phyloP scores from a whole-genome alignment of 148 eudicot genomes.

The Amaranthus palmeri region DNA sequence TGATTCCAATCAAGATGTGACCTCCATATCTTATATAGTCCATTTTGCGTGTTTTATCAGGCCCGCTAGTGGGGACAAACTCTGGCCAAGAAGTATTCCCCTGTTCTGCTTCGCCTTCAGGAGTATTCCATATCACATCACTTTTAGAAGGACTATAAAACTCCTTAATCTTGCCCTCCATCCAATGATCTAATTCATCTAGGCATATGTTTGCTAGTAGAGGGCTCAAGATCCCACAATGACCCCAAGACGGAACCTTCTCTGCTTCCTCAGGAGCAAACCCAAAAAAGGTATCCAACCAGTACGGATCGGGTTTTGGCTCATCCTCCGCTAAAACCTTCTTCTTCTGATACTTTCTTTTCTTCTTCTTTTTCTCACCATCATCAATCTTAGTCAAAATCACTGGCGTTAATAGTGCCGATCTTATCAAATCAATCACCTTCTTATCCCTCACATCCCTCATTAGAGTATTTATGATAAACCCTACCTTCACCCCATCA shows the following conservation, averaged over 20 bases:
- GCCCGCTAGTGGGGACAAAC: constrained; percentile 93
- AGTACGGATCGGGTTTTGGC: constrained; percentile 90
- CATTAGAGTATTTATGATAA: constrained; percentile 74
- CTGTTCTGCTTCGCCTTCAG: constrained; percentile 82
- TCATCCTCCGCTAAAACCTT: constrained; percentile 82
- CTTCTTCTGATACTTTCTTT: constrained; percentile 79
- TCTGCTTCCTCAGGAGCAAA: constrained; percentile 95
- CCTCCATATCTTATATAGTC: constrained; percentile 89
- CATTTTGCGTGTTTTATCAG: constrained; percentile 82
- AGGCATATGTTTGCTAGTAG: constrained; percentile 68
- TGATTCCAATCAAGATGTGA: constrained; percentile 76
- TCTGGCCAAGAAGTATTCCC: constrained; percentile 98
- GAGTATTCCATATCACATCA: constrained; percentile 86
- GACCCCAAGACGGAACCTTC: constrained; percentile 83
- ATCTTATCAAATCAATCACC: constrained; percentile 77
- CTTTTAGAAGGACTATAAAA: constrained; percentile 74
- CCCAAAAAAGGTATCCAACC: constrained; percentile 81
- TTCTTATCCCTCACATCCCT: constrained; percentile 88
- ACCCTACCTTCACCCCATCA: constrained; percentile 84
- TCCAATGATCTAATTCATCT: constrained; percentile 84
- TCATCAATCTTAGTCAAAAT: constrained; percentile 48
- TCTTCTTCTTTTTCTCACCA: constrained; percentile 52
- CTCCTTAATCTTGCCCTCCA: constrained; percentile 81
- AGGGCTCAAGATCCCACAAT: constrained; percentile 88
- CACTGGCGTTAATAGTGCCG: constrained; percentile 74